These are phyloP conservation scores for Diaporthe vexans DNA, from an alignment of 2,329 filamentous ascomycete species.

Conservation along the genomic window DNA sequence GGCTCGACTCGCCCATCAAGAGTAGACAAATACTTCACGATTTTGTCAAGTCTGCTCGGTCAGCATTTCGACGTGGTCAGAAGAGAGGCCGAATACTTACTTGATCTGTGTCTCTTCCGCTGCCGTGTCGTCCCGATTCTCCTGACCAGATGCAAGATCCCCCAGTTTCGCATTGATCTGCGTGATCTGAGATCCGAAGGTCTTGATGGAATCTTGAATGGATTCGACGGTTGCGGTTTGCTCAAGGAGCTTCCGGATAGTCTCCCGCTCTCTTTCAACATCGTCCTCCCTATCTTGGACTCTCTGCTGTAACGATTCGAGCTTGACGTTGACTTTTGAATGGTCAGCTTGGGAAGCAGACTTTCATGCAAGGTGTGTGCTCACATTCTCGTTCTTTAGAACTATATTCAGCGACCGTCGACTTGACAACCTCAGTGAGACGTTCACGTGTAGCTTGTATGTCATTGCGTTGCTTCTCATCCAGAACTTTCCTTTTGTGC, in stretches of 20 bases:
- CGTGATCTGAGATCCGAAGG: constrained; percentile 29
- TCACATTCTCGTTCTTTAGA: constrained; percentile 36
- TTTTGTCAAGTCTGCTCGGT: constrained; percentile 36
- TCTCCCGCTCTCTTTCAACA: constrained; percentile 35
- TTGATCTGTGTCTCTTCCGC: constrained; percentile 28
- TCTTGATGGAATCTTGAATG: constrained; percentile 26
- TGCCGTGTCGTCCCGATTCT: constrained; percentile 40
- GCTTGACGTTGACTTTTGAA: constrained; percentile 40
- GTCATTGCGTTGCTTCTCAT: constrained; percentile 50
- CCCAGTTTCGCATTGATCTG: constrained; percentile 29
- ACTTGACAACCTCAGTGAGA: constrained; percentile 46
- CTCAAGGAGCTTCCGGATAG: constrained; percentile 21
- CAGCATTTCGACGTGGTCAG: background rate
- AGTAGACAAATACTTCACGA: constrained; percentile 11
- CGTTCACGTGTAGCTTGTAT: constrained; percentile 51
- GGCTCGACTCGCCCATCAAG: constrained; percentile 8
- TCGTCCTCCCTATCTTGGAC: constrained; percentile 37
- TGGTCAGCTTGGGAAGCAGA: constrained; percentile 27
- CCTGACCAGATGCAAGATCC: constrained; percentile 1
- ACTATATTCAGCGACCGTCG: constrained; percentile 37
- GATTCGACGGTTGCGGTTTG: constrained; percentile 24
- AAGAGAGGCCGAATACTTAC: constrained; percentile 2
- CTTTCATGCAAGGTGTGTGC: constrained; percentile 20
- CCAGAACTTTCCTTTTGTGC: constrained; percentile 42
- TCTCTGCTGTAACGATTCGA: constrained; percentile 42